A percentile compares a stretch with the other conserved stretches of the same genome.
Conservation (phyloP, 2,329 filamentous ascomycete genomes). For the Ascochyta viciae-villosae region DNA sequence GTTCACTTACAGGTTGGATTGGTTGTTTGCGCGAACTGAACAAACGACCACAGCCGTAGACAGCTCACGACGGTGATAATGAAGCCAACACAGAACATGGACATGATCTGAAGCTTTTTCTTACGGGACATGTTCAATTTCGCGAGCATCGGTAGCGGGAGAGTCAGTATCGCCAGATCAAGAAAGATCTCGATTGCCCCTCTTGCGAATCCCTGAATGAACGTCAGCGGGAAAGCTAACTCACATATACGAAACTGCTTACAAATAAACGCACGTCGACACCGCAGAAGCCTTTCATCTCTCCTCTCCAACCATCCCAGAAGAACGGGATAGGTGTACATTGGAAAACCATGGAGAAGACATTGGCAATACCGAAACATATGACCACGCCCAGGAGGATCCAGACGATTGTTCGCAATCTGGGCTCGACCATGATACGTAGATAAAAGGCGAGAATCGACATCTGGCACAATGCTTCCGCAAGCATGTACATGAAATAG, state of each 20-base stretch:
- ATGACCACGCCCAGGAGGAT: conserved; percentile 28
- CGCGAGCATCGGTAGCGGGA: conserved; percentile 33
- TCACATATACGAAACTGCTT: conserved; percentile 28
- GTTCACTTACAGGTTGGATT: conserved; percentile 34
- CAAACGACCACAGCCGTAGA: conserved; percentile 29
- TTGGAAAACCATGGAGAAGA: conserved; percentile 44
- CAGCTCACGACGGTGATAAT: conserved; percentile 36
- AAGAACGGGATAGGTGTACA: conserved; percentile 49
- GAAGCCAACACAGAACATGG: conserved; percentile 38
- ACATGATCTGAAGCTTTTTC: conserved; percentile 39
- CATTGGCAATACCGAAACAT: conserved; percentile 36
- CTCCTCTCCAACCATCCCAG: conserved; percentile 52
- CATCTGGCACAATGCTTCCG: conserved; percentile 37
- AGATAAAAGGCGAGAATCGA: conserved; percentile 45
- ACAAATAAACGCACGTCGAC: conserved; percentile 45
- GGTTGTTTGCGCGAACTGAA: conserved; percentile 26
- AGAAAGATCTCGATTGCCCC: conserved; percentile 39
- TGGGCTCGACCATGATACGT: conserved; percentile 36
- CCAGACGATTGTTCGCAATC: conserved; percentile 26
- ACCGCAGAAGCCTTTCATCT: conserved; percentile 42
- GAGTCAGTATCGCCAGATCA: conserved; percentile 32
- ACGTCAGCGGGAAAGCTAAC: too few species aligned
- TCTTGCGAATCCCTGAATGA: conserved; percentile 37
- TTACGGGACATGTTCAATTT: conserved; percentile 33
- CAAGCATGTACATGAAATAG: conserved; percentile 41